Evolutionary conservation across 768 basidiomycete genomes (phyloP).

Genomic region (Amylocystis lapponica): DNA sequence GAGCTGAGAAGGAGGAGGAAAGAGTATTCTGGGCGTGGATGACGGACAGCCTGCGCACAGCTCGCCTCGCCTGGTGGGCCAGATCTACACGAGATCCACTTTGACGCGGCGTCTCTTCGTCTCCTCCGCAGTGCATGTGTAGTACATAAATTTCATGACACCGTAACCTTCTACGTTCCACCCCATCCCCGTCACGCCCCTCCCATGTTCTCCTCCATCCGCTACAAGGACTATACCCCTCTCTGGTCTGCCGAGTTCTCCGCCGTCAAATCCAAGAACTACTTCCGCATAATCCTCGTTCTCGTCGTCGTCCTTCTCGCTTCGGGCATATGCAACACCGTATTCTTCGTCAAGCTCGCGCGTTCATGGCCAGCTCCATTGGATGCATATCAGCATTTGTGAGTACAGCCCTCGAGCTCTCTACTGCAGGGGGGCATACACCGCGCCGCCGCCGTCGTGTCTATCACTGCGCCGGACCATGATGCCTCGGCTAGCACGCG

Average conservation of each 20-base stretch:
- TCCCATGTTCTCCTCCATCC: too few species aligned
- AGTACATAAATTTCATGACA: too few species aligned
- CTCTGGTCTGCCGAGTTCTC: constrained; percentile 2
- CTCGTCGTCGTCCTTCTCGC: not conserved
- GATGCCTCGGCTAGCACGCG: not conserved
- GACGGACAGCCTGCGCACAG: too few species aligned
- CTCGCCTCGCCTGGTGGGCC: too few species aligned
- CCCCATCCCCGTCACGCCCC: too few species aligned
- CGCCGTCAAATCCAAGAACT: not conserved
- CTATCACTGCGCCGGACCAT: not conserved
- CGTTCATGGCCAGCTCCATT: constrained; percentile 7
- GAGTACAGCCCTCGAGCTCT: constrained; percentile 1
- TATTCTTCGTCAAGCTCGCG: constrained; percentile 2
- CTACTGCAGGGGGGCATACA: not conserved
- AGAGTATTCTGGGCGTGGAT: too few species aligned
- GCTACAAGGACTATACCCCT: constrained; percentile 5
- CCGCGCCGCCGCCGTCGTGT: not conserved
- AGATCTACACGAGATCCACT: too few species aligned
- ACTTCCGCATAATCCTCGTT: not conserved
- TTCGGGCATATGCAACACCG: not conserved
- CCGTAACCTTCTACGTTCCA: too few species aligned
- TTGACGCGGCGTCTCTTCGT: too few species aligned
- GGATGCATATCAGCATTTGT: constrained; percentile 16
- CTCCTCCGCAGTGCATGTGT: too few species aligned
- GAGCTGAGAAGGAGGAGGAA: too few species aligned